Evolutionary conservation across 345 rosid species (phyloP).

Genomic region (Heritiera fomes): DNA sequence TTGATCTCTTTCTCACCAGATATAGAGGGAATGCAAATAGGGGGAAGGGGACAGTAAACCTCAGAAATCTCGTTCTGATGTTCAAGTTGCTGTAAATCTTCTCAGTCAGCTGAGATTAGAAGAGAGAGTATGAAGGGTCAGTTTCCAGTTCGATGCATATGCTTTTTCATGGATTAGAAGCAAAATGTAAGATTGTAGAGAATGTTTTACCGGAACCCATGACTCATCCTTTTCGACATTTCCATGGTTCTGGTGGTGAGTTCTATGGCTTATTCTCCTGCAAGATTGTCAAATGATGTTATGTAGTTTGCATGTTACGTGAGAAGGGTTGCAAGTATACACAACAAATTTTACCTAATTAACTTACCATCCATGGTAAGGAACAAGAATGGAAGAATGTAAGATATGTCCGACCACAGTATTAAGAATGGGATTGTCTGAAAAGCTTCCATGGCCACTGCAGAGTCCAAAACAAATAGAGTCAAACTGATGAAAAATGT

Average conservation of each 20-base stretch:
- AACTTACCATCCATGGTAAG: slow-evolving; percentile 82
- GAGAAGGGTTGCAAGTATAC: neutral
- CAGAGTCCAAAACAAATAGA: slow-evolving; percentile 16
- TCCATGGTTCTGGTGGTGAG: slow-evolving; percentile 90
- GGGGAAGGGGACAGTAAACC: slow-evolving; percentile 67
- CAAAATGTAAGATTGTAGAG: neutral
- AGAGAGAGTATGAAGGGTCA: neutral
- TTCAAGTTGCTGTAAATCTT: slow-evolving; percentile 46
- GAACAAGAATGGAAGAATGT: slow-evolving; percentile 83
- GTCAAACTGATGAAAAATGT: neutral
- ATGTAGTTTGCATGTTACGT: neutral
- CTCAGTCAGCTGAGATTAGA: slow-evolving; percentile 58
- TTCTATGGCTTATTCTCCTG: slow-evolving; percentile 92
- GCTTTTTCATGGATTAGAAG: neutral
- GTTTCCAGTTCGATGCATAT: neutral
- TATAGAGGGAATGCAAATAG: slow-evolving; percentile 68
- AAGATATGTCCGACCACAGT: slow-evolving; percentile 66
- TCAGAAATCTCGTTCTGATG: slow-evolving; percentile 39
- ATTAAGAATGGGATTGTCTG: slow-evolving; percentile 57
- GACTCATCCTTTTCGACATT: slow-evolving; percentile 85
- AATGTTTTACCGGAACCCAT: slow-evolving; percentile 66
- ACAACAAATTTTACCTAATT: neutral
- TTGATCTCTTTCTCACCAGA: slow-evolving; percentile 44
- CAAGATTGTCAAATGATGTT: neutral
- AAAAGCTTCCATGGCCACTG: slow-evolving; percentile 92